Evolutionary conservation across 441 rosid species (phyloP).

Genomic region (Pelargonium australe): DNA sequence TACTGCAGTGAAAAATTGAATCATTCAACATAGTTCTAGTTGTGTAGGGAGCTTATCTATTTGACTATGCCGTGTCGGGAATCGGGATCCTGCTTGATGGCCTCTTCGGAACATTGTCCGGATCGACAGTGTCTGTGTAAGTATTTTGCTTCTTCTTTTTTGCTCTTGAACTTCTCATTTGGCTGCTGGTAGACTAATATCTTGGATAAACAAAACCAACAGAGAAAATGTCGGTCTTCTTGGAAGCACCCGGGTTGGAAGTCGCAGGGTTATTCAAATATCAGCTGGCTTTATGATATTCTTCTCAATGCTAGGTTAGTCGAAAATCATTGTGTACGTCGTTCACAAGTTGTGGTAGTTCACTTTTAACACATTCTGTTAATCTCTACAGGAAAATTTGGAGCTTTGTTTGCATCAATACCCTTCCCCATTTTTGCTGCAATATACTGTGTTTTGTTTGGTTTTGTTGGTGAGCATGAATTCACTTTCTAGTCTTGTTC

Average conservation of each 20-base stretch:
- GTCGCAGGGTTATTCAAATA: conserved; percentile 96
- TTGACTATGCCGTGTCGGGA: conserved; percentile 30
- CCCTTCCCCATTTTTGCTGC: conserved; percentile 97
- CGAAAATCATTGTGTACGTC: background rate
- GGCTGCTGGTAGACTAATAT: conserved; percentile 15
- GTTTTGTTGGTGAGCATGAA: conserved; percentile 68
- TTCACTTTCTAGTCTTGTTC: background rate
- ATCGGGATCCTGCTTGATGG: conserved; percentile 85
- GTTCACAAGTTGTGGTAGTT: background rate
- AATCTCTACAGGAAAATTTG: conserved; percentile 68
- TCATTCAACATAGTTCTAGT: background rate
- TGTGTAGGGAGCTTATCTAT: conserved; percentile 6
- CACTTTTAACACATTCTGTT: conserved; percentile 9
- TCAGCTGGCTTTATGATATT: conserved; percentile 98
- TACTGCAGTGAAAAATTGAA: too few species aligned
- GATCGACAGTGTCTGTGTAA: conserved; percentile 84
- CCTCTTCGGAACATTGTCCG: conserved; percentile 81
- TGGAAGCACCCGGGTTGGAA: conserved; percentile 98
- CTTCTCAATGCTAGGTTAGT: conserved; percentile 84
- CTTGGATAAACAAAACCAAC: conserved; percentile 17
- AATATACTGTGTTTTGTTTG: conserved; percentile 80
- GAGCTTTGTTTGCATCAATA: conserved; percentile 93
- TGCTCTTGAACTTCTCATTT: conserved; percentile 11
- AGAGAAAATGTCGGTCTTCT: conserved; percentile 95
- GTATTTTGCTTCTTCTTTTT: conserved; percentile 17